Evolutionary conservation across 148 eudicot species (phyloP).

Genomic region (Salicornia ramosissima): DNA sequence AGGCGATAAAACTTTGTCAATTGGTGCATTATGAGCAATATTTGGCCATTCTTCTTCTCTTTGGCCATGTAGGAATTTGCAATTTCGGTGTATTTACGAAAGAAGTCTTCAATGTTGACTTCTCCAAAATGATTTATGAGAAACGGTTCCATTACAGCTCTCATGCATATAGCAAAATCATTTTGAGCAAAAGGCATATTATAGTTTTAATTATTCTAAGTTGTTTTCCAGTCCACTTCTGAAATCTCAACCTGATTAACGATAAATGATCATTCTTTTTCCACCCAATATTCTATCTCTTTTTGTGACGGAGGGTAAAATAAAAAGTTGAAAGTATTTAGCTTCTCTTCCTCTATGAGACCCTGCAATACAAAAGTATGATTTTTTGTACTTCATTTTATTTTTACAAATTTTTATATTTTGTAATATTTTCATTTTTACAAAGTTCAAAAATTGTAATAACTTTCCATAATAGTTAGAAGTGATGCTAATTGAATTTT

Average conservation of each 20-base stretch:
- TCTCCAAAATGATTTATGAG: conserved; percentile 45
- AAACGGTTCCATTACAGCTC: conserved; percentile 49
- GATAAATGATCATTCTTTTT: conserved; percentile 40
- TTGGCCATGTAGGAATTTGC: conserved; percentile 26
- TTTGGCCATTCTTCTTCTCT: conserved; percentile 32
- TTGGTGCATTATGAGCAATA: conserved; percentile 30
- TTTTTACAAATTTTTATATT: too few relatives aligned
- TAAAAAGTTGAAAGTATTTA: conserved; percentile 44
- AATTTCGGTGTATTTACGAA: conserved; percentile 23
- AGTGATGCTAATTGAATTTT: too few relatives aligned
- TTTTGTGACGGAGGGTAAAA: conserved; percentile 40
- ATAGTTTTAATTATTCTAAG: conserved; percentile 5
- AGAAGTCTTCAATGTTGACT: conserved; percentile 36
- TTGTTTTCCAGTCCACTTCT: conserved; percentile 30
- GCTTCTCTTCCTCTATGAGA: conserved; percentile 39
- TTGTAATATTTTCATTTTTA: too few relatives aligned
- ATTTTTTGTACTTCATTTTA: too few relatives aligned
- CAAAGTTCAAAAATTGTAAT: too few relatives aligned
- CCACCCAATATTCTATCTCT: conserved; percentile 33
- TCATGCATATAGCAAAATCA: conserved; percentile 31
- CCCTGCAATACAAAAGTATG: conserved; percentile 36
- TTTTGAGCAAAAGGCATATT: not conserved
- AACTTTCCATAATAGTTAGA: too few relatives aligned
- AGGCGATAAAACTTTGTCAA: too few relatives aligned
- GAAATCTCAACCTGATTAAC: conserved; percentile 30